A percentile compares a stretch with the other conserved stretches of the same genome.
Conservation (phyloP, 257 asterid species). For the Jaltomata sinuosa region DNA sequence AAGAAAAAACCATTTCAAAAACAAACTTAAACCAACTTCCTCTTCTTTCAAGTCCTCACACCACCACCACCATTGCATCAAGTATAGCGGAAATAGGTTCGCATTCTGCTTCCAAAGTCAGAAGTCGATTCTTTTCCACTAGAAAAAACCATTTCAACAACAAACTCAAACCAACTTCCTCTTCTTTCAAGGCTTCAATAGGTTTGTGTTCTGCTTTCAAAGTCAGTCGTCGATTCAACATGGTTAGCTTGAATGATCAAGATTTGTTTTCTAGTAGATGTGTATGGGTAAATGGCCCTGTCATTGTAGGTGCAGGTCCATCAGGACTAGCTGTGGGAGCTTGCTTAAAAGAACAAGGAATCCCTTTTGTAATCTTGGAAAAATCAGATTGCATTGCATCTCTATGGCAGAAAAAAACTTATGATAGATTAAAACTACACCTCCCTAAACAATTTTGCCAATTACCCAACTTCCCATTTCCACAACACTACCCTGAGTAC, state of each 20-base stretch:
- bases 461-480: constrained; percentile 9
- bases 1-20: neutral
- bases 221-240: neutral
- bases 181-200: neutral
- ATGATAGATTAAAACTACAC: constrained; percentile 8
- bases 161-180: neutral
- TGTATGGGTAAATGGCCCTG: constrained; percentile 11
- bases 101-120: neutral
- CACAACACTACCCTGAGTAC: constrained; percentile 11
- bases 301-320: constrained; percentile 16
- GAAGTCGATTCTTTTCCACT: neutral
- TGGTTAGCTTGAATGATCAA: neutral
- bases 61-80: neutral
- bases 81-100: neutral
- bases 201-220: neutral
- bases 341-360: constrained; percentile 4
- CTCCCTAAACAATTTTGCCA: constrained; percentile 10
- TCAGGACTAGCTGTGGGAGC: constrained; percentile 14
- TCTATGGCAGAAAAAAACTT: constrained; percentile 10
- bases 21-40: neutral
- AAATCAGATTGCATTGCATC: constrained; percentile 15
- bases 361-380: constrained; percentile 10
- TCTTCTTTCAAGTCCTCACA: neutral
- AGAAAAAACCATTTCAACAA: neutral
- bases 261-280: constrained; percentile 2